Evolutionary conservation across 768 basidiomycete genomes (phyloP).

Genomic region (Sarcodon aspratus): DNA sequence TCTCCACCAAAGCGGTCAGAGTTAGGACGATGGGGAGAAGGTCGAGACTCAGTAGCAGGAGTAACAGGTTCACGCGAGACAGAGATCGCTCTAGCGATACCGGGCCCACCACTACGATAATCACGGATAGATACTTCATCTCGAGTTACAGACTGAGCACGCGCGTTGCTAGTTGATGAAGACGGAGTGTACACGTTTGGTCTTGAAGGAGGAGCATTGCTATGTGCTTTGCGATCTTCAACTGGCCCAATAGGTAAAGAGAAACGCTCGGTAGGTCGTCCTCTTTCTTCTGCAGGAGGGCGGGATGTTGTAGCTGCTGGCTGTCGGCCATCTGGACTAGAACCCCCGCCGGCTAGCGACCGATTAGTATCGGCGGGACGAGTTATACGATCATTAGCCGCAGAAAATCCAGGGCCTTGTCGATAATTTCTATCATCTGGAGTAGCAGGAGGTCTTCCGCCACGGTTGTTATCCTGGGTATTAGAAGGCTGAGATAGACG

Average conservation of each 20-base stretch:
- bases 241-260: not conserved
- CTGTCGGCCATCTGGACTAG: constrained; percentile 3
- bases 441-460: constrained; percentile 2
- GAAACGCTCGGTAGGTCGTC: constrained; percentile 12
- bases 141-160: constrained; percentile 13
- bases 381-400: constrained; percentile 7
- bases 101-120: constrained; percentile 5
- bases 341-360: constrained; percentile 4
- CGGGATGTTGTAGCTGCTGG: constrained; percentile 5
- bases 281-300: constrained; percentile 13
- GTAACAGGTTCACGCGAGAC: constrained; percentile 4
- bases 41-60: constrained; percentile 5
- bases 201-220: constrained; percentile 3
- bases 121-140: constrained; percentile 13
- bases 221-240: constrained; percentile 1
- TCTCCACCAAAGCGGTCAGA: constrained; percentile 11
- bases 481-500: constrained; percentile 10
- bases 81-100: constrained; percentile 4
- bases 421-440: not conserved
- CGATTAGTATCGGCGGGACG: constrained; percentile 5
- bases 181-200: constrained; percentile 1
- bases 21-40: constrained; percentile 6
- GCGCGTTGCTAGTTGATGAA: constrained; percentile 4
- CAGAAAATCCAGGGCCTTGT: not conserved
- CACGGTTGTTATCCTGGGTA: constrained; percentile 8